Evolutionary conservation across 306 rosid species (phyloP).

Genomic region (Calophaca sinica): DNA sequence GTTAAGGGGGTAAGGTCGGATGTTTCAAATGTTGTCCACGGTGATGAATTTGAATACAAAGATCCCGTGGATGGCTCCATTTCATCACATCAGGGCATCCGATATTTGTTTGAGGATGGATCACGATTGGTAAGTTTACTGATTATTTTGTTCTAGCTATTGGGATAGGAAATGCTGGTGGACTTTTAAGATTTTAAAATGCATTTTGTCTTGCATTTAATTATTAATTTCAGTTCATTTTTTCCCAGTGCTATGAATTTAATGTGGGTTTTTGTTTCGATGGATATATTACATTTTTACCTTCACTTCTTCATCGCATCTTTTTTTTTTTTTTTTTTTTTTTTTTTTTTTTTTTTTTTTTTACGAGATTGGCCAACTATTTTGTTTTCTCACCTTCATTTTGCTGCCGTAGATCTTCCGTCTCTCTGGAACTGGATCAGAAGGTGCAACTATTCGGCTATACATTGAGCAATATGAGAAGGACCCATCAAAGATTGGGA

Average conservation of each 20-base stretch:
- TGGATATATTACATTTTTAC: background rate
- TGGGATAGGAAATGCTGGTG: conserved; percentile 13
- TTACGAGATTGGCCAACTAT: conserved; percentile 9
- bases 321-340: background rate
- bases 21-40: conserved; percentile 76
- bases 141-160: conserved; percentile 20
- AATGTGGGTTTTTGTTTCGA: conserved; percentile 13
- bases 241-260: conserved; percentile 29
- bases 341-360: background rate
- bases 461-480: conserved; percentile 98
- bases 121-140: conserved; percentile 88
- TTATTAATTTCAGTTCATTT: conserved; percentile 1
- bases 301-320: background rate
- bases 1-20: conserved; percentile 71
- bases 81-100: conserved; percentile 95
- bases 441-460: conserved; percentile 95
- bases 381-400: conserved; percentile 21
- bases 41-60: conserved; percentile 94
- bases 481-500: conserved; percentile 82
- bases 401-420: conserved; percentile 78
- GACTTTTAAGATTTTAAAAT: conserved; percentile 28
- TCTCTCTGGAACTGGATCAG: conserved; percentile 98
- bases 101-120: conserved; percentile 96
- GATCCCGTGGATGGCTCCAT: conserved; percentile 95
- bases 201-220: conserved; percentile 3